Percentiles rank a stretch among this genome's conserved stretches.
phyloP scores from a whole-genome alignment of 805 yeast species.

The Diddensiella transvaalensis region DNA sequence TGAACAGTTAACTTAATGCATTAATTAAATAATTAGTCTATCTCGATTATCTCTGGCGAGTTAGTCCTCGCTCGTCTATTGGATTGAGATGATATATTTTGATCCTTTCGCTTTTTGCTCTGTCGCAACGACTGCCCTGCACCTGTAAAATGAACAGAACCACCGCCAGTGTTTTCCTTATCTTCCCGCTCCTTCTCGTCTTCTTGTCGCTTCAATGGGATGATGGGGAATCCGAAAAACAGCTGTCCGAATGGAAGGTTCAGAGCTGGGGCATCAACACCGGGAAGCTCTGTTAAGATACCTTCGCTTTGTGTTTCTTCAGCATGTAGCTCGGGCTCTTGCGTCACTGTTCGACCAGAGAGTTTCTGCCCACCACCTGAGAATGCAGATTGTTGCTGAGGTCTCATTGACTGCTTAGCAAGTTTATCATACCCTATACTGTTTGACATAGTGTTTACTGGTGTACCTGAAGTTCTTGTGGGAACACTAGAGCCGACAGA shows the following conservation, averaged over 20 bases:
- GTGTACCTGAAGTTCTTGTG: conserved; percentile 17
- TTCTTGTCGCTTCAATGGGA: conserved; percentile 39
- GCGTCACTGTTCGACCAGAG: conserved; percentile 41
- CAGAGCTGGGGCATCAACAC: conserved; percentile 61
- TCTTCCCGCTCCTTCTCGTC: conserved; percentile 36
- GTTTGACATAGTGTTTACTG: conserved; percentile 56
- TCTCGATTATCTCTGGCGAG: conserved; percentile 73
- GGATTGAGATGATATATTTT: conserved; percentile 18
- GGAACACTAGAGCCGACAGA: conserved; percentile 21
- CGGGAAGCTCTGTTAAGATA: conserved; percentile 15
- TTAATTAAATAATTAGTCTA: conserved; percentile 45
- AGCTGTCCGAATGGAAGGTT: conserved; percentile 78
- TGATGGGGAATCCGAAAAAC: conserved; percentile 88
- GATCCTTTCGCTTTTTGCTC: conserved; percentile 65
- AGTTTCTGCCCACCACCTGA: conserved; percentile 66
- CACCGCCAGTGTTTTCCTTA: conserved; percentile 27
- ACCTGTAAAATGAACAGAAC: conserved; percentile 47
- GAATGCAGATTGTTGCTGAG: conserved; percentile 32
- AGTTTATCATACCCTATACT: conserved; percentile 62
- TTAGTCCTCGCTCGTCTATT: conserved; percentile 38
- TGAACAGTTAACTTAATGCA: background rate
- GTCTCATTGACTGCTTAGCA: conserved; percentile 37
- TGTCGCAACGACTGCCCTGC: conserved; percentile 74
- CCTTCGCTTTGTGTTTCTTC: background rate
- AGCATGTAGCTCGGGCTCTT: background rate